phyloP scores from a whole-genome alignment of 164 flowering plant genomes.

The Annona squamosa region DNA sequence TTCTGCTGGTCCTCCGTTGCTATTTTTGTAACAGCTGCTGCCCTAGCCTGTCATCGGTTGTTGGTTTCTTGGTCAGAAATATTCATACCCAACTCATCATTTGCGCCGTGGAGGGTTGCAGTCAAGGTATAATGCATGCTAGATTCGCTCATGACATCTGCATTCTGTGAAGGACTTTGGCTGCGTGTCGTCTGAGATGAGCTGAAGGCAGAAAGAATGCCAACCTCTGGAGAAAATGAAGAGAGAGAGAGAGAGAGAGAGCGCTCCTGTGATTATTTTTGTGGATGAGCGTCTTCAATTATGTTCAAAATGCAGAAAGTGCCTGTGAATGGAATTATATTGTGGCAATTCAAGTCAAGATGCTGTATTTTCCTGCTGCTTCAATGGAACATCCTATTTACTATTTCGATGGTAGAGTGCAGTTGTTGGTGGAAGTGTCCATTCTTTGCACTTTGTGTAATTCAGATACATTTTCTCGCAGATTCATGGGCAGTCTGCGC shows the following conservation, averaged over 20 bases:
- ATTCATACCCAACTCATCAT: slow-evolving; percentile 23
- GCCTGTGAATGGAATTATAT: too few species aligned
- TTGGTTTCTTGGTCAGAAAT: slow-evolving; percentile 40
- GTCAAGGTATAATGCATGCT: slow-evolving; percentile 21
- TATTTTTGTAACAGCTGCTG: slow-evolving; percentile 48
- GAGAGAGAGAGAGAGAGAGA: too few species aligned
- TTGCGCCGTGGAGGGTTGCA: slow-evolving; percentile 39
- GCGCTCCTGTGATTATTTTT: neutral
- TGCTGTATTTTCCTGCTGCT: too few species aligned
- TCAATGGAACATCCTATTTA: too few species aligned
- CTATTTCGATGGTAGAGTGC: too few species aligned
- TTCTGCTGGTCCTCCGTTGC: slow-evolving; percentile 55
- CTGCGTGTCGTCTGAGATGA: neutral
- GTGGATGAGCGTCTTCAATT: neutral
- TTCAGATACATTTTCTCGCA: too few species aligned
- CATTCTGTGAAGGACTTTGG: neutral
- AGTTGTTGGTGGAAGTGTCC: too few species aligned
- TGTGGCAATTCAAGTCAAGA: too few species aligned
- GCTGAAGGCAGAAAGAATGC: neutral
- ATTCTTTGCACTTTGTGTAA: too few species aligned
- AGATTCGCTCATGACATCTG: neutral
- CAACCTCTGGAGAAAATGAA: neutral
- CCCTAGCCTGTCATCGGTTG: slow-evolving; percentile 53
- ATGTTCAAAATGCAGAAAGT: neutral
- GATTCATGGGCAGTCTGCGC: too few species aligned